Conservation (phyloP, 345 rosid species). For the thale cress (Arabidopsis thaliana) region DNA sequence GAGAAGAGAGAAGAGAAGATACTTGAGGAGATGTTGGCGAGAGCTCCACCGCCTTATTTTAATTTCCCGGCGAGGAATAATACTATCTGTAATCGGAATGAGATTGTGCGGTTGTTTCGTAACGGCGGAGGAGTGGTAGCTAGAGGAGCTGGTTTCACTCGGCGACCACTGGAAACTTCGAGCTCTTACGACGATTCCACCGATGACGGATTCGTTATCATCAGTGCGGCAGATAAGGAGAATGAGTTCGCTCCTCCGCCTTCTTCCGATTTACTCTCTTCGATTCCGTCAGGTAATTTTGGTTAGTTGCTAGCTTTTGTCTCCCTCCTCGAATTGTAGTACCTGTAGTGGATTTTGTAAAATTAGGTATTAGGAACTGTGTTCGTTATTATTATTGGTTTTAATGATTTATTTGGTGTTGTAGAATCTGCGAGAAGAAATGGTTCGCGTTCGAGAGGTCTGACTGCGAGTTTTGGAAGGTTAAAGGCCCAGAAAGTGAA, state of each 20-base stretch:
- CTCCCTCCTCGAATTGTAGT: neutral
- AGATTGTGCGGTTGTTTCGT: conserved; percentile 23
- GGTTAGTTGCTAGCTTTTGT: neutral
- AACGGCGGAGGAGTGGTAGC: conserved; percentile 27
- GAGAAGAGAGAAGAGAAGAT: conserved; percentile 14
- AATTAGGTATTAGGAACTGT: conserved; percentile 4
- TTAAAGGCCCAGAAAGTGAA: conserved; percentile 67
- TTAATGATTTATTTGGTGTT: conserved; percentile 23
- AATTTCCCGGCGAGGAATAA: conserved; percentile 30
- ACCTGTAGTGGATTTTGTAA: neutral
- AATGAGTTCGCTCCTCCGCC: conserved; percentile 32
- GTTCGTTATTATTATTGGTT: neutral
- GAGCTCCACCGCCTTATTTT: conserved; percentile 44
- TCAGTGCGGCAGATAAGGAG: conserved; percentile 42
- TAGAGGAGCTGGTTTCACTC: conserved; percentile 45
- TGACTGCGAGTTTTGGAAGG: conserved; percentile 54
- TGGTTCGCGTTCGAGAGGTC: conserved; percentile 44
- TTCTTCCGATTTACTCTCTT: conserved; percentile 37
- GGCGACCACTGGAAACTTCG: conserved; percentile 51
- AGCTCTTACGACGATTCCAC: conserved; percentile 54
- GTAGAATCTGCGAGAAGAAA: conserved; percentile 41
- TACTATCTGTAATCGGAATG: neutral
- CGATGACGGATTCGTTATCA: conserved; percentile 58
- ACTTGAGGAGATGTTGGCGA: conserved; percentile 39
- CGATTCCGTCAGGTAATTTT: conserved; percentile 40